Evolutionary conservation across 225 moss, liverwort and hornwort species (phyloP).

Genomic region (Ulota crispa): DNA sequence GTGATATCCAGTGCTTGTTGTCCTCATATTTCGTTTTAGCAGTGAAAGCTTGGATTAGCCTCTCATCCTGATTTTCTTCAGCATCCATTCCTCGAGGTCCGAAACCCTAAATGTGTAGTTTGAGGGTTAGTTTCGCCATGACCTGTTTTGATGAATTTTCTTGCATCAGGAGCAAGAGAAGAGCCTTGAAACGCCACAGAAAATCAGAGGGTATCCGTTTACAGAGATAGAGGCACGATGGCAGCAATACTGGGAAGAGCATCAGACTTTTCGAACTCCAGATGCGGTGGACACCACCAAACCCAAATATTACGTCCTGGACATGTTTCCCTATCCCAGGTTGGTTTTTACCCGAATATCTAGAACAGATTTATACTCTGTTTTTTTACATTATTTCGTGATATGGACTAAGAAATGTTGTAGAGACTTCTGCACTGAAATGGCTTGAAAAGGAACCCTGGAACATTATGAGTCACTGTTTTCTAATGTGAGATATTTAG

Average conservation of each 20-base stretch:
- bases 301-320: constrained; percentile 87
- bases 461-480: not conserved
- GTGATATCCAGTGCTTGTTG: not conserved
- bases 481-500: not conserved
- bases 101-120: not conserved
- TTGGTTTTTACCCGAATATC: constrained; percentile 2
- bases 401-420: not conserved
- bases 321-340: constrained; percentile 99
- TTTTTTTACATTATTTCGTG: not conserved
- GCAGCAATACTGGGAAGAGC: constrained; percentile 91
- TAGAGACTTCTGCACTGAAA: not conserved
- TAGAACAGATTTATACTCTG: not conserved
- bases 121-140: not conserved
- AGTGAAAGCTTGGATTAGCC: not conserved
- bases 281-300: constrained; percentile 77
- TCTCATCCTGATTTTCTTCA: not conserved
- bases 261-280: constrained; percentile 82
- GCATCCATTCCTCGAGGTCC: not conserved
- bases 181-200: constrained; percentile 39
- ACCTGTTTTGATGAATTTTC: not conserved
- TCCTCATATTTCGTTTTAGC: not conserved
- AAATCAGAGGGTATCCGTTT: constrained; percentile 73
- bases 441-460: not conserved
- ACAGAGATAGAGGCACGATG: constrained; percentile 79
- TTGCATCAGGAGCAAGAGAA: constrained; percentile 40